Evolutionary conservation across 768 basidiomycete genomes (phyloP).

Genomic region (Crassisporium funariophilum): DNA sequence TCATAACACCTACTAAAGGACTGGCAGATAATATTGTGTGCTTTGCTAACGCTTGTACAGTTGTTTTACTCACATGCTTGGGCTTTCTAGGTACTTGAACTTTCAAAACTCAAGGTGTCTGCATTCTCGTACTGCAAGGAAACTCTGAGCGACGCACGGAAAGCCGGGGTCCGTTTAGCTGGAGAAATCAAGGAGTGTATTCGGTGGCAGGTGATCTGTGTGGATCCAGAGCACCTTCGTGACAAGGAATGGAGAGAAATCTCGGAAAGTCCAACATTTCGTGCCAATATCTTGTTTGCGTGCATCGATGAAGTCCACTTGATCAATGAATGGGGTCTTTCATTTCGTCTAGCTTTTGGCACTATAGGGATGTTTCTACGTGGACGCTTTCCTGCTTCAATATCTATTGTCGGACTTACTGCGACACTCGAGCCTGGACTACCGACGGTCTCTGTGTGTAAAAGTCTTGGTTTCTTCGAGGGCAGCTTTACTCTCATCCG

Average conservation of each 20-base stretch:
- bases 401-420: slow-evolving; percentile 7
- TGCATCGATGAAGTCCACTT: slow-evolving; percentile 18
- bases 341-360: slow-evolving; percentile 3
- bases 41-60: neutral
- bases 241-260: slow-evolving; percentile 16
- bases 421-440: slow-evolving; percentile 7
- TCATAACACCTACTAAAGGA: slow-evolving; percentile 26
- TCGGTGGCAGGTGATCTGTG: slow-evolving; percentile 17
- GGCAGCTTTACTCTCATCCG: slow-evolving; percentile 8
- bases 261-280: slow-evolving; percentile 6
- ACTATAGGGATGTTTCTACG: slow-evolving; percentile 2
- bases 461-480: slow-evolving; percentile 10
- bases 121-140: slow-evolving; percentile 12
- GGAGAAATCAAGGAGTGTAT: slow-evolving; percentile 2
- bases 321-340: slow-evolving; percentile 16
- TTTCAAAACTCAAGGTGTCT: slow-evolving; percentile 5
- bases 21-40: slow-evolving; percentile 22
- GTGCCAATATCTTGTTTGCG: slow-evolving; percentile 10
- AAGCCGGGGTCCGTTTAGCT: slow-evolving; percentile 7
- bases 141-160: slow-evolving; percentile 8
- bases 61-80: neutral
- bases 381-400: slow-evolving; percentile 4
- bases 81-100: slow-evolving; percentile 12
- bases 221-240: slow-evolving; percentile 22
- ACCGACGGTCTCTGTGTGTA: slow-evolving; percentile 8